Conservation (phyloP, 2,329 filamentous ascomycete genomes). For the Paramyrothecium sp. region DNA sequence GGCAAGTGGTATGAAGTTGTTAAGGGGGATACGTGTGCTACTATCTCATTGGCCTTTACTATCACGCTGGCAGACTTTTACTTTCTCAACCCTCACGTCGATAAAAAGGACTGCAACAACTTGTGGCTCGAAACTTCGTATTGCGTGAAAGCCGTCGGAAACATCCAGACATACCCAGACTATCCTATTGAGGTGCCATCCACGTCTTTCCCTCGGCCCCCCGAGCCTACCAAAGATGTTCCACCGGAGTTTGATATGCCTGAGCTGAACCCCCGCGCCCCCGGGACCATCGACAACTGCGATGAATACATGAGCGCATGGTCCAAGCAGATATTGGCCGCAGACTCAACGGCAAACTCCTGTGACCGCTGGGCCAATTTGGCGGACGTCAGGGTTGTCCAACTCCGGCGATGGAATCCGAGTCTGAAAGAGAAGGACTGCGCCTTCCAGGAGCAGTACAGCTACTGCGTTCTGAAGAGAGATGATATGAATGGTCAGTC, state of each 20-base stretch:
- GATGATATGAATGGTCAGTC: background rate
- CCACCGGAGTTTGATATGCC: background rate
- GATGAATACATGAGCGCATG: background rate
- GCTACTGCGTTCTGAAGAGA: background rate
- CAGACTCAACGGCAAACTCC: background rate
- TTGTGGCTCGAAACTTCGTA: constrained; percentile 4
- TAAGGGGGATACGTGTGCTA: background rate
- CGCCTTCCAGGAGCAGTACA: background rate
- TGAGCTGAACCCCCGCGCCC: background rate
- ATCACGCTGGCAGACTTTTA: constrained; percentile 7
- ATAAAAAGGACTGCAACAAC: constrained; percentile 6
- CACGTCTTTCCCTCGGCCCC: background rate
- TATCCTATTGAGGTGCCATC: constrained; percentile 4
- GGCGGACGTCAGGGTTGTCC: background rate
- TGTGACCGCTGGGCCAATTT: background rate
- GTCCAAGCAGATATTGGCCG: background rate
- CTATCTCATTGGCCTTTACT: background rate
- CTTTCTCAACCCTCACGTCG: constrained; percentile 8
- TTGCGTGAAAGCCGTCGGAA: constrained; percentile 8
- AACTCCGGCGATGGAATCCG: background rate
- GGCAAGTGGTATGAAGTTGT: background rate
- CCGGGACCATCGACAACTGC: background rate
- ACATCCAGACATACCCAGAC: constrained; percentile 6
- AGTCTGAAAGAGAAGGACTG: background rate
- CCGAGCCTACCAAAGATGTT: too few species aligned